Evolutionary conservation across 192 early-diverging fungal genomes (phyloP).

Genomic region (Coemansia sp.): DNA sequence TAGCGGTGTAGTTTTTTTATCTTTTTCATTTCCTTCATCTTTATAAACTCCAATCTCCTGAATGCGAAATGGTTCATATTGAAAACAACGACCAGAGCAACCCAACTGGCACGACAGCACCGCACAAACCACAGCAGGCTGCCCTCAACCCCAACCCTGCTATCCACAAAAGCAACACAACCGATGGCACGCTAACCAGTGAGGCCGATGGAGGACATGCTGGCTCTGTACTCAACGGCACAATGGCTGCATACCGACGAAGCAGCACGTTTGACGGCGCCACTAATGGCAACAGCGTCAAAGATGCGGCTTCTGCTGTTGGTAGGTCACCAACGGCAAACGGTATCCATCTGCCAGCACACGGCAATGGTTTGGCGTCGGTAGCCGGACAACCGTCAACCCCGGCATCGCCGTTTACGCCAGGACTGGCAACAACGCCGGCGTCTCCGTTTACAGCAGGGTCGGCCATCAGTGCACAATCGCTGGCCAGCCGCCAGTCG

Average conservation of each 20-base stretch:
- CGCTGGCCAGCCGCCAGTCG: slow-evolving; percentile 31
- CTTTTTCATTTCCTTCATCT: background rate
- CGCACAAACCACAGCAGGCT: background rate
- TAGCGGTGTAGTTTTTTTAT: background rate
- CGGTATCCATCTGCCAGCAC: too few species aligned
- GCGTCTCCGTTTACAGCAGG: slow-evolving; percentile 33
- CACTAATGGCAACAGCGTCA: background rate
- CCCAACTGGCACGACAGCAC: background rate
- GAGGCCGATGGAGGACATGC: background rate
- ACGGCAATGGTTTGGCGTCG: too few species aligned
- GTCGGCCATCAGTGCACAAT: slow-evolving; percentile 30
- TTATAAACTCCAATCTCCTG: too few species aligned
- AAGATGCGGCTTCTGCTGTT: background rate
- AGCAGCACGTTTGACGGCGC: slow-evolving; percentile 6
- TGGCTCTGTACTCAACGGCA: background rate
- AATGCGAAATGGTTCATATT: slow-evolving; percentile 8
- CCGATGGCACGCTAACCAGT: background rate
- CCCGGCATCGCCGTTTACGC: slow-evolving; percentile 32
- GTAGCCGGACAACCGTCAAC: background rate
- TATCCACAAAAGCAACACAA: slow-evolving; percentile 2
- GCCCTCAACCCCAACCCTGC: background rate
- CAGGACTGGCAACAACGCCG: slow-evolving; percentile 16
- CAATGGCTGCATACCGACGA: background rate
- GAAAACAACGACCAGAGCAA: slow-evolving; percentile 3
- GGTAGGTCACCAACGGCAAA: too few species aligned